Evolutionary conservation across 192 early-diverging fungal genomes (phyloP), one percentile per base, ranked within the genome.

Genomic region (Entomortierella beljakovae): DNA sequence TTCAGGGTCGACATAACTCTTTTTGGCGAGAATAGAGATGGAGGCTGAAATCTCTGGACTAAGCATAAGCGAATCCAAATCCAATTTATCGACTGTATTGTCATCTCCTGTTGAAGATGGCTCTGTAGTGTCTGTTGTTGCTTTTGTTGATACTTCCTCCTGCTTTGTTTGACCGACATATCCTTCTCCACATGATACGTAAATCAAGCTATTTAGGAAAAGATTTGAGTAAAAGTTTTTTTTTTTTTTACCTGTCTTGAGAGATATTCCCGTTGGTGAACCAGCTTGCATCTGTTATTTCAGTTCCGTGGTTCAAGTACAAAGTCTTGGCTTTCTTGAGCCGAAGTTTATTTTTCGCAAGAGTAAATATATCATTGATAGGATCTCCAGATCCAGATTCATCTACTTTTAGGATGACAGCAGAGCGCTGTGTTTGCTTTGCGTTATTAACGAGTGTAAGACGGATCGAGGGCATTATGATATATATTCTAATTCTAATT

Each of bases 311-410:
- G 28, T 75, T 69, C 29, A 72, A 34, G 54, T 81, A 88, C 11
- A 88, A 32, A 9, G 57, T 67, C 38, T 65, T 68, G 22, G 87
- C 76, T 63, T 86, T 88, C 60, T 81, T 88, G 71, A 88, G 65
- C 10, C 82, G 80, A 29, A 88, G 46, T 59, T 88, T 88, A 35
- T 88, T 88, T 61, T 87, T 87, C 49, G 87, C 84, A 1, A 83
- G 48, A 1, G 73, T 73, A 16, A 82, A 26, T 34, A 88, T 53
- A 54, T 85, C 79, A 6, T 53, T 32, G 20, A 73, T 56, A 2
- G 54, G 48, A 64, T 84, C 63, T 3, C 46, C 37, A 2, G 68
- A 9, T 10, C 37, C 37, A 22, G 63, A 26, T 9, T 67, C 70
- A 2, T 59, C 71, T 9, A 64, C n/a, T 46, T 85, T 75, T 52